These are phyloP conservation scores for Pelargonium cotyledonis DNA, from an alignment of 441 rosid genomes.

Conservation along the genomic window DNA sequence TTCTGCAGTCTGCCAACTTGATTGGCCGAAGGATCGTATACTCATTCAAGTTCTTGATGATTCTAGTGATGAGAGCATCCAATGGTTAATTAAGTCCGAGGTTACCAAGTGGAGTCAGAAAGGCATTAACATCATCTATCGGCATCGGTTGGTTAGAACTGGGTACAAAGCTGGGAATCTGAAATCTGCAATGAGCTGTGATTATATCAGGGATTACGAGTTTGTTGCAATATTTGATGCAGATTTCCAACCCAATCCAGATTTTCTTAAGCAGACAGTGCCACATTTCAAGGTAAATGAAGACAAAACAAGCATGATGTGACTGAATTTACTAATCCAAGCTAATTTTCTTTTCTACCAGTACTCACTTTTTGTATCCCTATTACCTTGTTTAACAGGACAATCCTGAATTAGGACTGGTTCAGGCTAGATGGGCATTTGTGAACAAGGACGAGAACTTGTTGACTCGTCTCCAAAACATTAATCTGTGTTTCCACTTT, in stretches of 20 bases:
- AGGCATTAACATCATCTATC: constrained; percentile 69
- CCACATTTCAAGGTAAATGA: constrained; percentile 77
- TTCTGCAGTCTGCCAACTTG: constrained; percentile 80
- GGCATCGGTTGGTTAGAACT: constrained; percentile 72
- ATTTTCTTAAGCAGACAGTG: constrained; percentile 69
- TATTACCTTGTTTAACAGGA: constrained; percentile 38
- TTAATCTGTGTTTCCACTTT: constrained; percentile 84
- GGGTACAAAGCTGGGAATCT: constrained; percentile 98
- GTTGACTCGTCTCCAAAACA: constrained; percentile 86
- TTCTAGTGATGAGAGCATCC: constrained; percentile 76
- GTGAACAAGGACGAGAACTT: constrained; percentile 91
- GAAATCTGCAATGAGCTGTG: constrained; percentile 87
- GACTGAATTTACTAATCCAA: neutral
- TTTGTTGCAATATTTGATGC: constrained; percentile 91
- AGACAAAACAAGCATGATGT: constrained; percentile 1
- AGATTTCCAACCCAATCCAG: constrained; percentile 79
- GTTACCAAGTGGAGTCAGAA: constrained; percentile 66
- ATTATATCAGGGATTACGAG: constrained; percentile 65
- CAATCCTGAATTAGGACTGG: constrained; percentile 81
- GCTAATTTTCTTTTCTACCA: neutral
- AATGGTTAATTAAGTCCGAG: constrained; percentile 55
- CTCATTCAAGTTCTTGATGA: constrained; percentile 88
- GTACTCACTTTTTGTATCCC: constrained; percentile 1
- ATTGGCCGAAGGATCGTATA: constrained; percentile 83
- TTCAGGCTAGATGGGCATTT: constrained; percentile 89